Evolutionary conservation across 768 basidiomycete genomes (phyloP).

Genomic region (Pleurotus cornucopiae): DNA sequence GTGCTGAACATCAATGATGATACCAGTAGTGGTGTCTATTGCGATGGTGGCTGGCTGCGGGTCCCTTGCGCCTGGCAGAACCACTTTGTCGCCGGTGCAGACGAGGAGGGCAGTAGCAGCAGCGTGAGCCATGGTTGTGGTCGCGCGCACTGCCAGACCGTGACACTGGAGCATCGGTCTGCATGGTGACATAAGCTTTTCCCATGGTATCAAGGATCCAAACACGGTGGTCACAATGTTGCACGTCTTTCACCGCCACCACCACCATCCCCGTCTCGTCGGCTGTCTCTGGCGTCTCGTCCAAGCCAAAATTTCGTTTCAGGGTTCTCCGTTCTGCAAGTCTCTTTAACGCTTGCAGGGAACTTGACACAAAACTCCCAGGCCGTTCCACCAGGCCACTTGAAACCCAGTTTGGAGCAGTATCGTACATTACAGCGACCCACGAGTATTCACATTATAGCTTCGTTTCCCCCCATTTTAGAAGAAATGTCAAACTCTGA

Average conservation of each 20-base stretch:
- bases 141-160: conserved; percentile 11
- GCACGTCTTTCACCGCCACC: background rate
- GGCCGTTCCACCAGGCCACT: background rate
- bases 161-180: conserved; percentile 17
- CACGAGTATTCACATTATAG: background rate
- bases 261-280: background rate
- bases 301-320: conserved; percentile 1
- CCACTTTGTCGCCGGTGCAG: conserved; percentile 51
- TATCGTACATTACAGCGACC: background rate
- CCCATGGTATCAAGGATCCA: background rate
- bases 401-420: background rate
- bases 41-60: conserved; percentile 66
- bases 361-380: background rate
- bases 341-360: background rate
- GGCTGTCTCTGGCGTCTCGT: too few relatives aligned
- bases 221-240: background rate
- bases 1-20: conserved; percentile 47
- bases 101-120: conserved; percentile 17
- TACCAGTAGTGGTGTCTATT: conserved; percentile 52
- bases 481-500: background rate
- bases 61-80: conserved; percentile 45
- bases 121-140: conserved; percentile 9
- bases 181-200: conserved; percentile 5
- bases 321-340: background rate
- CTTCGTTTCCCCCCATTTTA: background rate